A percentile compares a stretch with the other conserved stretches of the same genome.
Conservation (phyloP, 176 grass and related monocot genomes). For the Miscanthus lutarioriparius region DNA sequence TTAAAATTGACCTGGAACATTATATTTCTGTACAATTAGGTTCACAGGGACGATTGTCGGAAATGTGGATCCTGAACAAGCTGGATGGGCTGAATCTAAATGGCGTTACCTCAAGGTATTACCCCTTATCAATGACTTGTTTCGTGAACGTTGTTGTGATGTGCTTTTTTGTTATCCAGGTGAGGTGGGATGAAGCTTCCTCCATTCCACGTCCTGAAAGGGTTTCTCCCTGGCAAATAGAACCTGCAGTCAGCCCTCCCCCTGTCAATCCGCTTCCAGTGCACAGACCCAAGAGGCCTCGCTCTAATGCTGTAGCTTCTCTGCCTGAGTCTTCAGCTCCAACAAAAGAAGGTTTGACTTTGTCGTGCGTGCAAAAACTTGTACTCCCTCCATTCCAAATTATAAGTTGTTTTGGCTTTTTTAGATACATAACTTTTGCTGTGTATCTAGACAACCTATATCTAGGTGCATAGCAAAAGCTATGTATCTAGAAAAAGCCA, state of each 20-base stretch:
- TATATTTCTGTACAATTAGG: conserved; percentile 32
- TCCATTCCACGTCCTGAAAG: conserved; percentile 85
- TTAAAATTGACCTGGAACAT: neutral
- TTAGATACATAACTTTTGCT: no score
- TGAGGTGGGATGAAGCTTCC: conserved; percentile 93
- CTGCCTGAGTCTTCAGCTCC: conserved; percentile 57
- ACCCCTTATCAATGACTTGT: neutral
- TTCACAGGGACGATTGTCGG: conserved; percentile 95
- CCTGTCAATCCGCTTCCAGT: conserved; percentile 63
- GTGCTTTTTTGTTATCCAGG: conserved; percentile 39
- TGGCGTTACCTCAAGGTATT: conserved; percentile 92
- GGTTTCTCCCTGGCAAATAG: conserved; percentile 98
- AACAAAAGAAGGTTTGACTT: conserved; percentile 74
- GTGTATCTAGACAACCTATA: no score
- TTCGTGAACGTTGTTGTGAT: conserved; percentile 7
- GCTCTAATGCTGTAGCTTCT: conserved; percentile 44
- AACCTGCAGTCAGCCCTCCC: conserved; percentile 65
- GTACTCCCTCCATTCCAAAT: neutral
- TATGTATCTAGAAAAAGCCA: no score
- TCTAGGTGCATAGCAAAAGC: no score
- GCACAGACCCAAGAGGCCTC: conserved; percentile 68
- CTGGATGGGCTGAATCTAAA: conserved; percentile 79
- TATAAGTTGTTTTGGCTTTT: no score
- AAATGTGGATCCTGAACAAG: conserved; percentile 62
- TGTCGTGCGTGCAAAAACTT: conserved; percentile 3